Evolutionary conservation across 805 yeast species (phyloP), one percentile per base, ranked within the genome.

Genomic region (Spathaspora hagerdaliae): DNA sequence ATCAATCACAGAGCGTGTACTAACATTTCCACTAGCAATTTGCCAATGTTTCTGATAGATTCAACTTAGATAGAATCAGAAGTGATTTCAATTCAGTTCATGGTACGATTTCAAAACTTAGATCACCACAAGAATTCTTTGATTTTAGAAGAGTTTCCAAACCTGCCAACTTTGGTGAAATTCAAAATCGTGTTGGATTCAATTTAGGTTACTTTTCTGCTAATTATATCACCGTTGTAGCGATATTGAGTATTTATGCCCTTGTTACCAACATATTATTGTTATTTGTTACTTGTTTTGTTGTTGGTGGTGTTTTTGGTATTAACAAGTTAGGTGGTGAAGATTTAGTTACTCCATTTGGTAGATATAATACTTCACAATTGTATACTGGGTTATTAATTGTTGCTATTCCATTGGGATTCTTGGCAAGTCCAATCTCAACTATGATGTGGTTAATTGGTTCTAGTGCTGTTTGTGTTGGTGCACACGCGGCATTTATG

Each of bases 61-160:
- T 81, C 51, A 77, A 70, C 53, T 48, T 78, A 24, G 87, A 55
- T 27, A 50, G 61, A 42, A 51, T 63, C 46, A 62, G 74, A 67
- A 60, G 60, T 36, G 83, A 79, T 51, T 66, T 81, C 19, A 69
- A 67, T 35, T 53, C 82, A 2, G 54, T 92, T 41, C 88, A 85
- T 60, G 59, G 75, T 34, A 79, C 83, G 51, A 72, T 90, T 50
- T 67, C 94, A 40, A 79, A 86, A 57, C 65, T 94, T 50, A 84
- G 87, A 60, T 88, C 97, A 33, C 91, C 95, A 36, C 94, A 85
- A 65, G 99, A 94, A 64, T 94, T 94, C 63, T 88, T 94, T 60
- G 97, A 94, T 63, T 68, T 87, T 60, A 86, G 90, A 66, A 83
- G 96, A 63, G 65, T 94, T 50, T 86, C 96, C 33, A 90, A 89